Evolutionary conservation across 805 yeast genomes (phyloP), one percentile per base, ranked within the genome.

Genomic region (Starmera pachycereana): DNA sequence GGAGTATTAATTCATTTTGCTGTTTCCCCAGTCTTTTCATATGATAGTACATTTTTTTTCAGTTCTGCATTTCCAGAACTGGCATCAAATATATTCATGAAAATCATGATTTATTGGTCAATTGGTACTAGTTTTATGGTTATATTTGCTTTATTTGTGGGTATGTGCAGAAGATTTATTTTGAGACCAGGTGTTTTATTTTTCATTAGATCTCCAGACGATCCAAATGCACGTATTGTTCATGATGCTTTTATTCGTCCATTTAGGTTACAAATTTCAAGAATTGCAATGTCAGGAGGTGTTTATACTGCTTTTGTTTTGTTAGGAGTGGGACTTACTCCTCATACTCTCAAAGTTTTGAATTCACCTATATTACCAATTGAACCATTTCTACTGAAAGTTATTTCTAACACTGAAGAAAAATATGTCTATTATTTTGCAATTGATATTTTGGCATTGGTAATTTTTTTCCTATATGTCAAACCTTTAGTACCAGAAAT

Each of bases 121-220:
- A 36, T 36, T 2, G 33, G 98, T 6, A 87, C 96, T 0, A 47
- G 70, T 11, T 92, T 87, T 65, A 89, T 92, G 97, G 78, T 81
- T 46, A 67, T 76, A 51, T 79, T 92, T 63, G 95, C 97, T 1
- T 63, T 82, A 37, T 90, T 77, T 60, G 88, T 90, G 28, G 84
- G 94, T 14, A 81, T 88, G 88, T 71, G 80, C 16, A 70, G 98
- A 45, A 64, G 72, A 35, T 62, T 66, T 43, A 77, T 87, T 32
- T 69, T 90, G 43, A 72, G 99, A 41, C 81, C 83, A 0, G 99
- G 98, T 11, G 96, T 86, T 8, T 66, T 92, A 36, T 92, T 78
- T 58, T 92, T 92, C 63, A 83, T 92, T 44, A 73, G 96, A 50
- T 87, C 95, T 18, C 96, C 96, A 5, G 96, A 88, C 50, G 97